Base-by-base conservation (phyloP, 2,329 filamentous ascomycete genomes). In the Bipolaris sorokiniana region DNA sequence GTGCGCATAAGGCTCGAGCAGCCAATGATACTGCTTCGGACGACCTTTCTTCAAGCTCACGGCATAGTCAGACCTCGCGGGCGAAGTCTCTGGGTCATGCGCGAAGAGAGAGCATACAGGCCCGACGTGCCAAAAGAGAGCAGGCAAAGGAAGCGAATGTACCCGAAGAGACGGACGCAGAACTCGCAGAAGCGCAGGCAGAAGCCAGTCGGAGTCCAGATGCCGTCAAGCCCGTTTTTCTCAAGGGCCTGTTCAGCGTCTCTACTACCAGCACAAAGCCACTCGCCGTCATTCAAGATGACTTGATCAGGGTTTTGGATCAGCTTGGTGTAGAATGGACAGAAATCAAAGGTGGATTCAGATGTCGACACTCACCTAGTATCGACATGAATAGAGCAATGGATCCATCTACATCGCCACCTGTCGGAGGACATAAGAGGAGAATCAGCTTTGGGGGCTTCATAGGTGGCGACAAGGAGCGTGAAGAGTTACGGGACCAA, bases 241-340 rank as follows among this genome's bases (percentile, higher is more conserved):
- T 99, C 55, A 99, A 98, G 77, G 95, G 95, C 4, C 83, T 99
- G 16, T 98, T 99, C 79, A 98, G 94, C 69, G 95, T 98, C 51
- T 96, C 92, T 3, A 99, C 95, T 0, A 99, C 95, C 6, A 97
- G 92, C 56, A 95, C 89, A 71, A 96, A 96, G 73, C 91, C 94
- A 1, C 86, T 98, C 10, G 82, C 88, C 1, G 87, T 92, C 57
- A 99, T 99, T 61, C 88, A 94, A 37, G 82, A 87, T 6, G 95
- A 99, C 72, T 91, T 99, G 66, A 96, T 96, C 71, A 86, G 94
- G 48, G 95, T 98, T 2, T 79, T 99, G 50, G 89, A 88, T 65
- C 89, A 94, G 73, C 85, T 98, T 15, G 90, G 91, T 15, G 92
- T 98, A n/a, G 90, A 96, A 11, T 97, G 91, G 73, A 87, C 84